Conservation (phyloP, 768 basidiomycete genomes). For the Hypholoma fasciculare region DNA sequence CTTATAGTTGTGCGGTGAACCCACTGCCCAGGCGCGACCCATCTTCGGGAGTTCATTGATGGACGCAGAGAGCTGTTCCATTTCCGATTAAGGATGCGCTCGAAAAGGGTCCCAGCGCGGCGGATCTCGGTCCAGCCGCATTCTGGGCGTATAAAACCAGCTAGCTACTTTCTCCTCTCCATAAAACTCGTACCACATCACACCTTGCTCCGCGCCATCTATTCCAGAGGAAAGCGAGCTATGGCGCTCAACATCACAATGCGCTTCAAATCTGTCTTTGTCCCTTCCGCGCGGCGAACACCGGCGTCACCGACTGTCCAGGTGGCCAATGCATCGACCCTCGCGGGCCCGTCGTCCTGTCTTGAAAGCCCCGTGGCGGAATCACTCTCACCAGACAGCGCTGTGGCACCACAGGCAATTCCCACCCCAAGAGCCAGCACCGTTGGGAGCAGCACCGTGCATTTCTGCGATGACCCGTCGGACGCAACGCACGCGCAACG, state of each 20-base stretch:
- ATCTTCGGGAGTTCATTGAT: not conserved
- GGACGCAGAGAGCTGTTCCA: not conserved
- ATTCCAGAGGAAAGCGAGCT: not conserved
- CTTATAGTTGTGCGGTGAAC: not conserved
- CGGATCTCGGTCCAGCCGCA: not conserved
- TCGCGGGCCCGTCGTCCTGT: not conserved
- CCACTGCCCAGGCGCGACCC: not conserved
- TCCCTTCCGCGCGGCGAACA: not conserved
- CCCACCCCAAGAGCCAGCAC: not conserved
- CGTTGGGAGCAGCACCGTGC: not conserved
- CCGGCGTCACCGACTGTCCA: not conserved
- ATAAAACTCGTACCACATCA: not conserved
- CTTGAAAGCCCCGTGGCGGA: not conserved
- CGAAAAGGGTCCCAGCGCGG: not conserved
- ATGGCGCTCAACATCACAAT: not conserved
- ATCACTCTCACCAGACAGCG: not conserved
- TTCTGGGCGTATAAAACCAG: not conserved
- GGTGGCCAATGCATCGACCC: not conserved
- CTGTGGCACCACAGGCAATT: too few species aligned
- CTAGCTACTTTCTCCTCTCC: not conserved
- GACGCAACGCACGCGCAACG: not conserved
- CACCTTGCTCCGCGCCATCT: not conserved
- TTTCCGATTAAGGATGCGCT: not conserved
- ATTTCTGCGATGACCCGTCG: not conserved
- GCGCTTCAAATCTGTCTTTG: slow-evolving; percentile 2